phyloP scores from a whole-genome alignment of 495 filamentous ascomycete species.

The Elaphomyces granulatus region DNA sequence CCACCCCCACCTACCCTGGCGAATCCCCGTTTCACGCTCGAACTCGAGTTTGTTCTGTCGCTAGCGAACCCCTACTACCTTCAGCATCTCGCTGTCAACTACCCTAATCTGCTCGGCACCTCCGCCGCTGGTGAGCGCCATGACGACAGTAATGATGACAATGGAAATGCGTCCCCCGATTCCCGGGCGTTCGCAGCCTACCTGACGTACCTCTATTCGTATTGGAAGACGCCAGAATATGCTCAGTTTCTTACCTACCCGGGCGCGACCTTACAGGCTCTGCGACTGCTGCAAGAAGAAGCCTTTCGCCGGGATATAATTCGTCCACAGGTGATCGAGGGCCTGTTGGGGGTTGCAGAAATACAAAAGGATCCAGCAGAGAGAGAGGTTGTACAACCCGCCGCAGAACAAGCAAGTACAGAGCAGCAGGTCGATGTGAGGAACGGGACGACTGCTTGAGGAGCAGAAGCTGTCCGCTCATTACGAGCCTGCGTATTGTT shows the following conservation, averaged over 20 bases:
- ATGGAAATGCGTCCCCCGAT: slow-evolving; percentile 19
- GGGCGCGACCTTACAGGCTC: slow-evolving; percentile 64
- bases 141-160: slow-evolving; percentile 16
- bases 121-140: slow-evolving; percentile 20
- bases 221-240: slow-evolving; percentile 74
- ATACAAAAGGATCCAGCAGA: too few species aligned
- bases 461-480: too few species aligned
- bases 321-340: slow-evolving; percentile 52
- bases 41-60: slow-evolving; percentile 65
- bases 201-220: slow-evolving; percentile 64
- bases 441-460: slow-evolving; percentile 18
- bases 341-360: too few species aligned
- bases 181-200: slow-evolving; percentile 61
- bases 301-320: slow-evolving; percentile 71
- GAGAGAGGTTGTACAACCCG: slow-evolving; percentile 11
- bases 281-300: slow-evolving; percentile 73
- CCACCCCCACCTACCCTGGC: slow-evolving; percentile 27
- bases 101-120: slow-evolving; percentile 35
- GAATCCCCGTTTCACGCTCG: slow-evolving; percentile 29
- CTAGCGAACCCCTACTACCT: slow-evolving; percentile 76
- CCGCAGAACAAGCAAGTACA: slow-evolving; percentile 19
- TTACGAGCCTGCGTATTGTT: too few species aligned
- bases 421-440: slow-evolving; percentile 4
- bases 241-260: slow-evolving; percentile 69
- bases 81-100: slow-evolving; percentile 58